Evolutionary conservation across 495 filamentous ascomycete genomes (phyloP), one percentile per base, ranked within the genome.

Genomic region (Elaphomyces granulatus): DNA sequence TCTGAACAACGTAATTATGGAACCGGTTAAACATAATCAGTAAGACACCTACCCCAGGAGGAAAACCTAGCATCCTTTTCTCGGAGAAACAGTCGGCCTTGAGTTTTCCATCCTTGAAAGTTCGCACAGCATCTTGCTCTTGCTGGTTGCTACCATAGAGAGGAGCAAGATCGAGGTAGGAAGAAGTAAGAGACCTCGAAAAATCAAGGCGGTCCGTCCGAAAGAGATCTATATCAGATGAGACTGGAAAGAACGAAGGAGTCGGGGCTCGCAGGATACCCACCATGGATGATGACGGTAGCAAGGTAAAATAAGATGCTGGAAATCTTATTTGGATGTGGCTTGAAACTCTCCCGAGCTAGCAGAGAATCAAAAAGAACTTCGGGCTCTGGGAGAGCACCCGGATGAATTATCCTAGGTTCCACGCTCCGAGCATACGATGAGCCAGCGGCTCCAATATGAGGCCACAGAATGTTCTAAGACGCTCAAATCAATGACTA

Each of bases 221-320:
- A 55, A 81, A 81, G 10, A 75, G 53, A 48, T 81, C 77, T 68
- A 55, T 17, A 15, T 15, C 1, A 21, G 20, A 38, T 66, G 21
- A 68, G 54, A 31, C 4, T 28, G 23, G 3, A 28, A 30, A 34
- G 15, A 32, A 17, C 28, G 4, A 32, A 4, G 18, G 6, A 20
- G 19, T 15, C 23, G 23, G 23, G 12, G 23, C 6, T 30, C 12
- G 6, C 2, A 3, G 8, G 14, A 15, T 17, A 44, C 61, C 26
- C 53, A 67, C 77, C 81, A 46, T 94, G 87, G 49, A 90, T 93
- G 44, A 94, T 87, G 40, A 93, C 83, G 12, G 77, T 82, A 4
- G 85, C 87, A 53, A 87, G 73, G 47, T 95, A 87, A 68, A 87
- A 95, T 9, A 95, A 61, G 40, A 93, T 70, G 50, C 82, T 88